Conservation (phyloP, 345 rosid genomes). For the Brassica carinata region DNA sequence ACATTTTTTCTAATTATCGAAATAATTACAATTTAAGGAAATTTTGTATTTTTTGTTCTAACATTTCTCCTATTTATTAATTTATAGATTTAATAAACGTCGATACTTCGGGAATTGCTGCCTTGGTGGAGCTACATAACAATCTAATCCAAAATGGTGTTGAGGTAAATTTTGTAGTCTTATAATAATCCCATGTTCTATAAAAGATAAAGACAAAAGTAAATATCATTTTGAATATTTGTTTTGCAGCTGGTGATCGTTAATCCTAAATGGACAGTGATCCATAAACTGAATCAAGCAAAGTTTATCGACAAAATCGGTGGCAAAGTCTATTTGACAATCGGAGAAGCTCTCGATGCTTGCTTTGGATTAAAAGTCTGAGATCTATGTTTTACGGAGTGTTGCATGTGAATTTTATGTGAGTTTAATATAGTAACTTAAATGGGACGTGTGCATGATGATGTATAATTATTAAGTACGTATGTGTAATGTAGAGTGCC, state of each 20-base stretch:
- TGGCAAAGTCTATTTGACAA: constrained; percentile 64
- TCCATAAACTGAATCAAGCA: constrained; percentile 71
- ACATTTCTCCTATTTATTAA: neutral
- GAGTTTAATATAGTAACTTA: neutral
- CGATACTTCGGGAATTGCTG: constrained; percentile 80
- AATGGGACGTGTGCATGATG: constrained; percentile 15
- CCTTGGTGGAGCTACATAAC: constrained; percentile 64
- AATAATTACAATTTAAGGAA: neutral
- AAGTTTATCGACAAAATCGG: constrained; percentile 59
- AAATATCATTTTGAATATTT: neutral
- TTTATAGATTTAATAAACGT: constrained; percentile 62
- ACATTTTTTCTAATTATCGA: neutral
- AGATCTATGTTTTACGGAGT: neutral
- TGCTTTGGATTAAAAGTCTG: constrained; percentile 41
- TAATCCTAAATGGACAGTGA: constrained; percentile 84
- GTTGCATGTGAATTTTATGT: constrained; percentile 28
- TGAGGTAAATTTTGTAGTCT: constrained; percentile 49
- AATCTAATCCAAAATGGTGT: constrained; percentile 50
- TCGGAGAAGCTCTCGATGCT: constrained; percentile 74
- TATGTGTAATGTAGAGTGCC: constrained; percentile 20
- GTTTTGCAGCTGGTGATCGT: constrained; percentile 61
- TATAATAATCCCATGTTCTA: neutral
- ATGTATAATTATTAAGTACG: constrained; percentile 28
- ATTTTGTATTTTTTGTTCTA: neutral
- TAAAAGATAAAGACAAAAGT: neutral